Evolutionary conservation across 169 alveolate species (phyloP), one percentile per base, ranked within the genome.

Genomic region (Theileria annulata): DNA sequence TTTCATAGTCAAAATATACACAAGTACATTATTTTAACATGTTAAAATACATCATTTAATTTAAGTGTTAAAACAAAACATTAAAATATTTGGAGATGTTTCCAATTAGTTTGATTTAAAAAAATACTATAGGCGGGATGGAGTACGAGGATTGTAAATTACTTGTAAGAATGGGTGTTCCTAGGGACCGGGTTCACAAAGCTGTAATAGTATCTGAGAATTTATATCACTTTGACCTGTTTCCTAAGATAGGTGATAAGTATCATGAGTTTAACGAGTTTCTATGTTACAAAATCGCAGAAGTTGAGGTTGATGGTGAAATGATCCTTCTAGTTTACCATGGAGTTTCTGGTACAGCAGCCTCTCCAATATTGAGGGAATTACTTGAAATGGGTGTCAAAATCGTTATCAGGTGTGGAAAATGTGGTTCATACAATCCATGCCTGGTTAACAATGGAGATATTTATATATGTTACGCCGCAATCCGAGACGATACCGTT

Each of bases 301-400:
- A 79, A 75, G 10, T 79, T 42, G 87, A 79, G 47, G 64, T 25
- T 42, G 70, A 56, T 0, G 80, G 87, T 0, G 80, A 70, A 73
- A 69, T 51, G 54, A 54, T 79, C 25, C 51, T 79, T 6, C 72
- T 71, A 0, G 47, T 79, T 17, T 54, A 79, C 42, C 75, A 25
- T 21, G 87, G 87, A 0, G 64, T 27, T 72, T 76, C 80, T 6
- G 51, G 71, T 0, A 79, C 74, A 0, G 60, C 67, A 35, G 10
- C 59, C 35, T 64, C 49, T 71, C 87, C 80, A 12, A n/a, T 71
- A 28, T 21, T 79, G 25, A 28, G 6, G 37, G 87, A 79, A 25
- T n/a, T 79, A 51, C 73, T 71, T n/a, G 30, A 70, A 17, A 70
- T 79, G 75, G 87, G 87, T 19, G 87, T 79, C 4, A 23, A 62